Conservation (phyloP, 2,329 filamentous ascomycete genomes). For the Alternaria gansuensis region DNA sequence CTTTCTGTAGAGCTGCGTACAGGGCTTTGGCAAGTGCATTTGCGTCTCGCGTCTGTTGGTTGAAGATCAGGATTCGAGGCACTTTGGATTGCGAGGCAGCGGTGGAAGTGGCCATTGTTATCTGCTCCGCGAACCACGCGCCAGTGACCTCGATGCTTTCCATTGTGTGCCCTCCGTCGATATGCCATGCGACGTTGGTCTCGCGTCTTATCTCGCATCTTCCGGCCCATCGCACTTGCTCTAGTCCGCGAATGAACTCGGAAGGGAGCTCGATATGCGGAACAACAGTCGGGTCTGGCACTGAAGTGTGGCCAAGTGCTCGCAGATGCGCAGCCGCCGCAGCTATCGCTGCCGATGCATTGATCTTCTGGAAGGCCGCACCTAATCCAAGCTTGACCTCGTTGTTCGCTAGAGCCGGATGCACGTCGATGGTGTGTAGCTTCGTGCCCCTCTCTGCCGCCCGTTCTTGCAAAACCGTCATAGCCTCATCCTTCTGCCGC, state of each 20-base stretch:
- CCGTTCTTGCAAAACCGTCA: constrained; percentile 65
- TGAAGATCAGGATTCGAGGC: constrained; percentile 79
- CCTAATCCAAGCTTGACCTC: constrained; percentile 65
- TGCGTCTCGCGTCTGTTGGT: constrained; percentile 88
- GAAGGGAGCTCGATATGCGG: constrained; percentile 61
- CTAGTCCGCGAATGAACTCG: constrained; percentile 71
- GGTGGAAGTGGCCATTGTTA: constrained; percentile 48
- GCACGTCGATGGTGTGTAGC: constrained; percentile 60
- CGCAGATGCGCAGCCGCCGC: constrained; percentile 67
- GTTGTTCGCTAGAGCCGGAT: constrained; percentile 57
- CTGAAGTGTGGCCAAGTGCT: constrained; percentile 52
- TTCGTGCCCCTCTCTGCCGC: constrained; percentile 60
- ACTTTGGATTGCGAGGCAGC: constrained; percentile 25
- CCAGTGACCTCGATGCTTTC: constrained; percentile 82
- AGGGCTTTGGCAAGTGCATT: constrained; percentile 70
- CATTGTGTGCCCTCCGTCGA: constrained; percentile 87
- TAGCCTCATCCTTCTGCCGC: constrained; percentile 63
- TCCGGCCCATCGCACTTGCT: constrained; percentile 73
- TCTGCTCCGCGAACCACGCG: constrained; percentile 72
- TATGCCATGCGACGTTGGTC: constrained; percentile 72
- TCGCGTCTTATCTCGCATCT: constrained; percentile 74
- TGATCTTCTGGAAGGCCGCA: constrained; percentile 69
- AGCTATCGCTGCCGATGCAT: constrained; percentile 68
- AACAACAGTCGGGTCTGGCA: constrained; percentile 49
- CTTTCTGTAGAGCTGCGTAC: constrained; percentile 62